phyloP scores from a whole-genome alignment of 2,329 filamentous ascomycete genomes.

The Alternaria viburni region DNA sequence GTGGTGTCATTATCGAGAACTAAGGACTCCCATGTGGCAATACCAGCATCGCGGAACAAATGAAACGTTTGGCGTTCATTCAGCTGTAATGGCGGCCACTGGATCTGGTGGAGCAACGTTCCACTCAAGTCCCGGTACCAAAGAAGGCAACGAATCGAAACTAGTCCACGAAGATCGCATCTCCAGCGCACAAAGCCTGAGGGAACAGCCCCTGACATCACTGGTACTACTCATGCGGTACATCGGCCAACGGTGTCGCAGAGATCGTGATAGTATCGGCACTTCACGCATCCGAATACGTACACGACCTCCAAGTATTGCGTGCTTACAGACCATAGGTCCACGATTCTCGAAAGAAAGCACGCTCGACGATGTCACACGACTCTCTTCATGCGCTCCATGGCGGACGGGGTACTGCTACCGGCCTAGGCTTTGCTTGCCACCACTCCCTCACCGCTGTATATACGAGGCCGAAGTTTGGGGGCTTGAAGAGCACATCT shows the following conservation, averaged over 20 bases:
- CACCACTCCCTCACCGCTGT: background rate
- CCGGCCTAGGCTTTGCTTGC: background rate
- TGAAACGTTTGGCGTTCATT: background rate
- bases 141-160: slow-evolving; percentile 5
- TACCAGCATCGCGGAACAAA: background rate
- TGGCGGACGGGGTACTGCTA: background rate
- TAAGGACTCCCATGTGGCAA: background rate
- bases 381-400: background rate
- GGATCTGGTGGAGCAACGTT: slow-evolving; percentile 7
- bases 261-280: background rate
- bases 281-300: background rate
- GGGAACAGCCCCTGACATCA: slow-evolving; percentile 1
- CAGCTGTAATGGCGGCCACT: background rate
- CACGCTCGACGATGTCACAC: slow-evolving; percentile 5
- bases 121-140: background rate
- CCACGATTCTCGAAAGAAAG: background rate
- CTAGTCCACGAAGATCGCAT: slow-evolving; percentile 17
- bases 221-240: background rate
- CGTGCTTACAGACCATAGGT: background rate
- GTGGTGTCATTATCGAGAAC: background rate
- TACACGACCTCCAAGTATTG: background rate
- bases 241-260: background rate
- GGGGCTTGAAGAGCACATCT: background rate
- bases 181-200: background rate
- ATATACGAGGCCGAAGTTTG: background rate